Conservation (phyloP, 805 yeast species). For the Myxozyma geophila region DNA sequence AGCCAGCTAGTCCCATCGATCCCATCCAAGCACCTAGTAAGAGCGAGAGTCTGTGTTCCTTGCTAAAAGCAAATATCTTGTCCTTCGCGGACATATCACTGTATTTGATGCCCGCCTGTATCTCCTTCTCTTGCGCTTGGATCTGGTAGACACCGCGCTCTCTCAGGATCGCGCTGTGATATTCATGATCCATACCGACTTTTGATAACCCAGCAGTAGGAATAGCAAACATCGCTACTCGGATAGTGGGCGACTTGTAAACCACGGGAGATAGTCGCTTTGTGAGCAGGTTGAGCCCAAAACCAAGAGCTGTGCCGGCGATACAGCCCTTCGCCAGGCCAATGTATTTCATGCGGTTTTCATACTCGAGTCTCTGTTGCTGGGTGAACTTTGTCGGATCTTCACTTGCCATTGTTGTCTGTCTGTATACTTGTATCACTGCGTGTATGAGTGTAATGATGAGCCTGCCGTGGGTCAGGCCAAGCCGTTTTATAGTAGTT, state of each 20-base stretch:
- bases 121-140: conserved; percentile 4
- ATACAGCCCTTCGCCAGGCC: conserved; percentile 19
- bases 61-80: neutral
- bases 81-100: neutral
- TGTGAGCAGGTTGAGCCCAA: conserved; percentile 10
- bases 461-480: too few species aligned
- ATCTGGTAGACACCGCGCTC: conserved; percentile 25
- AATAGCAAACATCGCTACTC: conserved; percentile 18
- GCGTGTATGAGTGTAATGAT: too few species aligned
- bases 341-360: conserved; percentile 11
- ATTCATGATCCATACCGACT: conserved; percentile 22
- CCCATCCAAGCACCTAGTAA: conserved; percentile 79
- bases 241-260: conserved; percentile 15
- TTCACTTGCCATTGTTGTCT: conserved; percentile 11
- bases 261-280: conserved; percentile 15
- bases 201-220: conserved; percentile 16
- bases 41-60: conserved; percentile 14
- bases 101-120: neutral
- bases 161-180: conserved; percentile 19
- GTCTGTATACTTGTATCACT: too few species aligned
- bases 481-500: too few species aligned
- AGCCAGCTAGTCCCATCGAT: conserved; percentile 80
- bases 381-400: conserved; percentile 13
- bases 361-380: conserved; percentile 21
- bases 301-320: conserved; percentile 17